These are phyloP conservation scores for Mycothermus thermophilus DNA, from an alignment of 495 filamentous ascomycete species.

Conservation along the genomic window DNA sequence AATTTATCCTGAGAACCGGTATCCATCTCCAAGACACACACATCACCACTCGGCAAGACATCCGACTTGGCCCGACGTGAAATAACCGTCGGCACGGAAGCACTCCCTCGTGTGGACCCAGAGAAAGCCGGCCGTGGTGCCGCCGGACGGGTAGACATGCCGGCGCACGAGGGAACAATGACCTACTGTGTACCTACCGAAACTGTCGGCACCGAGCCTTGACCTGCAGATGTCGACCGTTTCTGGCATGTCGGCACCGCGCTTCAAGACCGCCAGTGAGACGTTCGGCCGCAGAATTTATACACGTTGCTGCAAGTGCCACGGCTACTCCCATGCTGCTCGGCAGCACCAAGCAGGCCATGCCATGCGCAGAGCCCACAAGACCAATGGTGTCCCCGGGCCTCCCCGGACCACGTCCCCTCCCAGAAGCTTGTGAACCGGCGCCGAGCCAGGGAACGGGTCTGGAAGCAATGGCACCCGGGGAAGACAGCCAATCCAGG, in stretches of 20 bases:
- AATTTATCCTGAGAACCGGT: too few relatives aligned
- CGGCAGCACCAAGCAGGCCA: conserved; percentile 6
- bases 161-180: too few relatives aligned
- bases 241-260: too few relatives aligned
- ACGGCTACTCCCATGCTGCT: not conserved
- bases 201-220: too few relatives aligned
- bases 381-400: conserved; percentile 9
- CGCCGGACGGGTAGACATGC: not conserved
- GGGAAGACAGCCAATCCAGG: conserved; percentile 13
- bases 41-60: not conserved
- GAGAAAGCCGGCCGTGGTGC: not conserved
- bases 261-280: conserved; percentile 1
- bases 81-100: conserved; percentile 2
- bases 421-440: not conserved
- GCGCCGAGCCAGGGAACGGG: not conserved
- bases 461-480: not conserved
- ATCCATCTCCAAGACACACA: too few relatives aligned
- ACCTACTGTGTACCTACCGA: too few relatives aligned
- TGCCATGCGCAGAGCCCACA: not conserved
- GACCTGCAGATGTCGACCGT: too few relatives aligned
- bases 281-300: too few relatives aligned
- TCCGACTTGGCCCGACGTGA: conserved; percentile 2
- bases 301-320: too few relatives aligned
- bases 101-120: not conserved
- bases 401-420: not conserved